phyloP scores from a whole-genome alignment of 768 basidiomycete genomes.

The Lactarius hatsudake region DNA sequence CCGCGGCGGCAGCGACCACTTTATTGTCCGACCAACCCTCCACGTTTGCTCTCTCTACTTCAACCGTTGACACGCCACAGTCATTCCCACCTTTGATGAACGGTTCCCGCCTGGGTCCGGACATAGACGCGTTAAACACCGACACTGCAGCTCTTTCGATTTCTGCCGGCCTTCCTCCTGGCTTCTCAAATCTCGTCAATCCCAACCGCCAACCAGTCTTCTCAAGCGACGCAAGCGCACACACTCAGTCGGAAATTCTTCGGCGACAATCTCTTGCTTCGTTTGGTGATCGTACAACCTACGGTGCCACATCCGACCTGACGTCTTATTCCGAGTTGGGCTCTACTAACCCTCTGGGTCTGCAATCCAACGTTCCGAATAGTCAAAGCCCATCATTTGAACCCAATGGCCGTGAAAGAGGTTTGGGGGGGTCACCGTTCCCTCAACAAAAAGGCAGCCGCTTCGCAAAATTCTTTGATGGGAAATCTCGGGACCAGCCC shows the following conservation, averaged over 20 bases:
- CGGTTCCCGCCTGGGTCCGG: constrained; percentile 8
- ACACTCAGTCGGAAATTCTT: constrained; percentile 17
- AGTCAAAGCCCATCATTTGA: constrained; percentile 28
- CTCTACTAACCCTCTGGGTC: constrained; percentile 9
- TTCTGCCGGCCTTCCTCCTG: constrained; percentile 7
- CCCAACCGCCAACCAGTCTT: constrained; percentile 11
- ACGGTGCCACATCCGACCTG: constrained; percentile 10
- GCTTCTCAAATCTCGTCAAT: constrained; percentile 14
- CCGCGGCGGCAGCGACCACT: constrained; percentile 21
- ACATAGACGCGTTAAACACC: constrained; percentile 5
- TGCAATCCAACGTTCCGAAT: constrained; percentile 17
- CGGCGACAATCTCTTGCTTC: constrained; percentile 22
- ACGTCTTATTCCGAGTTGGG: constrained; percentile 17
- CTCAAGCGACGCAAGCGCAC: constrained; percentile 14
- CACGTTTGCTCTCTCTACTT: constrained; percentile 23
- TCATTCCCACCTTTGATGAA: constrained; percentile 22
- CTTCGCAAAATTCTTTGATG: constrained; percentile 85
- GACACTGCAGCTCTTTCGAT: background rate
- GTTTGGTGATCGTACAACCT: constrained; percentile 20
- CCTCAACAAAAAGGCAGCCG: constrained; percentile 70
- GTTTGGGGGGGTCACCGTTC: constrained; percentile 41
- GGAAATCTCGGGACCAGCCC: constrained; percentile 53
- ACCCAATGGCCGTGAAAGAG: constrained; percentile 26
- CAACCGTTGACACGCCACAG: constrained; percentile 28
- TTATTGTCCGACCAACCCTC: constrained; percentile 23